Percentiles rank a stretch among this genome's conserved stretches.
phyloP scores from a whole-genome alignment of 352 stramenopile genomes.

The Phytophthora pistaciae region DNA sequence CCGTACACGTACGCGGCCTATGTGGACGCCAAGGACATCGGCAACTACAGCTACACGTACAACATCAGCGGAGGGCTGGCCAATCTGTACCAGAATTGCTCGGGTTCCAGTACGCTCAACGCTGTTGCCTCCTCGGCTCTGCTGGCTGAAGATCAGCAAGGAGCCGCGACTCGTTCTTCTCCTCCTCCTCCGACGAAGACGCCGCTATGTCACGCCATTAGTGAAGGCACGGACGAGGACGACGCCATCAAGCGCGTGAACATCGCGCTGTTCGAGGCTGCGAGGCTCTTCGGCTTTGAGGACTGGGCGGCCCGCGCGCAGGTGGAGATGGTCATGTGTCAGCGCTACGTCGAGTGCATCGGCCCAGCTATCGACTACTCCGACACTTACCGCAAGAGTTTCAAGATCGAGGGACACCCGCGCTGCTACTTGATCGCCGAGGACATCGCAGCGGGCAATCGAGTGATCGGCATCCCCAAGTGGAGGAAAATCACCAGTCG shows the following conservation, averaged over 20 bases:
- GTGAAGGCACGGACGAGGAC: slow-evolving; percentile 33
- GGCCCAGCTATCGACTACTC: slow-evolving; percentile 51
- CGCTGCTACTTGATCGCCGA: slow-evolving; percentile 39
- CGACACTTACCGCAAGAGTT: slow-evolving; percentile 49
- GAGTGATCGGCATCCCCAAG: slow-evolving; percentile 56
- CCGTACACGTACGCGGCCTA: slow-evolving; percentile 51
- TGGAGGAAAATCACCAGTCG: slow-evolving; percentile 51
- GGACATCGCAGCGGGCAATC: slow-evolving; percentile 25
- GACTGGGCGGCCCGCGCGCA: slow-evolving; percentile 45
- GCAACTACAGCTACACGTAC: slow-evolving; percentile 74
- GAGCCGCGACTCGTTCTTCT: neutral
- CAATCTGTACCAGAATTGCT: slow-evolving; percentile 66
- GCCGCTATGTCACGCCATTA: slow-evolving; percentile 1
- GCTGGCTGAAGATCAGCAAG: slow-evolving; percentile 2
- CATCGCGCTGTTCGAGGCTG: slow-evolving; percentile 58
- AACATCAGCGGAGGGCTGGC: slow-evolving; percentile 46
- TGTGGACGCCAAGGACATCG: slow-evolving; percentile 62
- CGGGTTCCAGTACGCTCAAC: slow-evolving; percentile 37
- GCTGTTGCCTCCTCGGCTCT: slow-evolving; percentile 13
- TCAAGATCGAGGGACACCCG: slow-evolving; percentile 45
- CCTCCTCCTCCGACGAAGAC: neutral
- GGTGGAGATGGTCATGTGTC: slow-evolving; percentile 65
- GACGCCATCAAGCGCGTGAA: slow-evolving; percentile 49
- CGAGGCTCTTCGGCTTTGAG: slow-evolving; percentile 54
- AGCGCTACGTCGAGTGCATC: slow-evolving; percentile 61